phyloP scores from a whole-genome alignment of 768 basidiomycete genomes.

The Xanthoconium purpureum region DNA sequence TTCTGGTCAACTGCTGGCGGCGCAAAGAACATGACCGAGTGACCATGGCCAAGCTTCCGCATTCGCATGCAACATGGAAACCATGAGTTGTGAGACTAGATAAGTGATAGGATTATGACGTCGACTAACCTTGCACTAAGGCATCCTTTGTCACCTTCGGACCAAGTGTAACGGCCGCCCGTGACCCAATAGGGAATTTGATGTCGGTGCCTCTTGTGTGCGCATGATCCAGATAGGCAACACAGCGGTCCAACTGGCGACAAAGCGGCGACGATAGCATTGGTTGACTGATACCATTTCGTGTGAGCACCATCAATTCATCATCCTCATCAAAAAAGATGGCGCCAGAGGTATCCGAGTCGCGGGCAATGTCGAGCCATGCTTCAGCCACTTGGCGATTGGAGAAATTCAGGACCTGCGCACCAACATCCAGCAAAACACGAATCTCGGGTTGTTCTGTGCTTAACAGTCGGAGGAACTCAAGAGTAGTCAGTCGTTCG shows the following conservation, averaged over 20 bases:
- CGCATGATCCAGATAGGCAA: conserved; percentile 27
- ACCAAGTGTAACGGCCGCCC: conserved; percentile 36
- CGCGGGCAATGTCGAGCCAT: conserved; percentile 36
- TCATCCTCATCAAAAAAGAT: conserved; percentile 29
- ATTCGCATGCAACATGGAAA: conserved; percentile 48
- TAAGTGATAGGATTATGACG: background rate
- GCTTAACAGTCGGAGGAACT: background rate
- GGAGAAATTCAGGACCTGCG: conserved; percentile 50
- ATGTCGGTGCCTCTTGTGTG: conserved; percentile 35
- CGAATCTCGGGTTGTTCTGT: background rate
- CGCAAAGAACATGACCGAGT: conserved; percentile 45
- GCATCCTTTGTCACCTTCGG: conserved; percentile 36
- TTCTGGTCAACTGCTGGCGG: conserved; percentile 36
- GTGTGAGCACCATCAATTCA: conserved; percentile 28
- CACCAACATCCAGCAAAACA: conserved; percentile 30
- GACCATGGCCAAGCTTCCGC: conserved; percentile 44
- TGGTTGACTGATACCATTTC: conserved; percentile 17
- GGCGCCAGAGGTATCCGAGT: conserved; percentile 21
- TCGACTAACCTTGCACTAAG: conserved; percentile 30
- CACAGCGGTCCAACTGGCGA: conserved; percentile 28
- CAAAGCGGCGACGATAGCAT: conserved; percentile 28
- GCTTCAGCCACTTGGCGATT: conserved; percentile 37
- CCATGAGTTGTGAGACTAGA: background rate
- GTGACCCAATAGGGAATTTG: conserved; percentile 29
- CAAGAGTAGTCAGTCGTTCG: background rate